Evolutionary conservation across 2,329 filamentous ascomycete species (phyloP).

Genomic region (Aureobasidium sp.): DNA sequence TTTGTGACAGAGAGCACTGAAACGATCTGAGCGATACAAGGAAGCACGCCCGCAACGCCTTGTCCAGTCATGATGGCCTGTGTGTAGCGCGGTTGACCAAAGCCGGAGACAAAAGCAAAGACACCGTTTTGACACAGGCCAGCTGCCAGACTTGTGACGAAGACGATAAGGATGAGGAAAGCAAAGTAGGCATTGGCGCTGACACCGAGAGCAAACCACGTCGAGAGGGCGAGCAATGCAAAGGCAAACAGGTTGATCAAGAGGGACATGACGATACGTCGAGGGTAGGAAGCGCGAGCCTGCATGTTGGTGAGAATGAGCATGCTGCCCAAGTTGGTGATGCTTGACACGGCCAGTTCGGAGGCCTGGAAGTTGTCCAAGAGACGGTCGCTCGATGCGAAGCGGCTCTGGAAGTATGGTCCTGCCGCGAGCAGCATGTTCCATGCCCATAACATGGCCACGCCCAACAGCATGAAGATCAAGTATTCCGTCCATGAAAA

Average conservation of each 20-base stretch:
- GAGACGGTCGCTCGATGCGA: constrained; percentile 61
- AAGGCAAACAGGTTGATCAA: constrained; percentile 72
- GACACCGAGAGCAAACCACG: constrained; percentile 55
- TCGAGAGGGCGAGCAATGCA: constrained; percentile 70
- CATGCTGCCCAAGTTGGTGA: constrained; percentile 72
- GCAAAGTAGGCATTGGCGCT: constrained; percentile 62
- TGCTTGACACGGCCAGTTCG: constrained; percentile 76
- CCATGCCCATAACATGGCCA: constrained; percentile 98
- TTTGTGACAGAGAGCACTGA: constrained; percentile 59
- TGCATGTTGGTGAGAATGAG: constrained; percentile 73
- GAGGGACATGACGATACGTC: constrained; percentile 71
- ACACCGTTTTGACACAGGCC: constrained; percentile 89
- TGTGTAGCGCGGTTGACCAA: constrained; percentile 79
- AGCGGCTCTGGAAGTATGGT: constrained; percentile 83
- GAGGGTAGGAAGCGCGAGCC: constrained; percentile 74
- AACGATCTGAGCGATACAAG: constrained; percentile 76
- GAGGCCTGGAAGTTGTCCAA: constrained; percentile 79
- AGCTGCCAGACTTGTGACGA: constrained; percentile 67
- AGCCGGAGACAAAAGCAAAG: constrained; percentile 83
- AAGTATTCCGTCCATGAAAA: constrained; percentile 85
- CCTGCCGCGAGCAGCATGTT: constrained; percentile 98
- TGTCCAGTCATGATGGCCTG: constrained; percentile 96
- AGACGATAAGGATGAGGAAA: constrained; percentile 77
- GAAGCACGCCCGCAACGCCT: constrained; percentile 82
- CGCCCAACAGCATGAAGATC: constrained; percentile 75